Conservation (phyloP, 352 stramenopile species). For the Thalassiosira livingstoniorum region DNA sequence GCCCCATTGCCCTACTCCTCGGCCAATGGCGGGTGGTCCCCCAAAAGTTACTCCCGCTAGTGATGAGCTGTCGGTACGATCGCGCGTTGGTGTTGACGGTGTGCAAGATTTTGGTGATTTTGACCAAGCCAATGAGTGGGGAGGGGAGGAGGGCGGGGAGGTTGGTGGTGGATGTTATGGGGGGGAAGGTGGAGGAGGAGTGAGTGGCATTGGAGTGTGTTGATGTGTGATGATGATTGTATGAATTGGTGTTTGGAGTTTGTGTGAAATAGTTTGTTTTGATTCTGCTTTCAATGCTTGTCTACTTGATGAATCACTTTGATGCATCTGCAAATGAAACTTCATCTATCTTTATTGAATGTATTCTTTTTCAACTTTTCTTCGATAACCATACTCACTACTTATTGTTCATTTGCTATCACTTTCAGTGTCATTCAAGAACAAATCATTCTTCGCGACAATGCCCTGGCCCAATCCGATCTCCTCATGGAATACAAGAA, state of each 20-base stretch:
- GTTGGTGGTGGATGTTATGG: constrained; percentile 77
- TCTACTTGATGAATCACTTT: too few species aligned
- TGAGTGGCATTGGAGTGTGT: constrained; percentile 44
- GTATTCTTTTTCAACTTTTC: too few species aligned
- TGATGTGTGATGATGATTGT: constrained; percentile 7
- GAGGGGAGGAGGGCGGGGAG: constrained; percentile 72
- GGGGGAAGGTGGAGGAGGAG: constrained; percentile 52
- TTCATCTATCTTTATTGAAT: too few species aligned
- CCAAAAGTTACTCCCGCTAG: constrained; percentile 86
- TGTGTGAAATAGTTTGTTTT: too few species aligned
- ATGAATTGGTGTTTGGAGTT: too few species aligned
- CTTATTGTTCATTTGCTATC: neutral
- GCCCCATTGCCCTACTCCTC: constrained; percentile 84
- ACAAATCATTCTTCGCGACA: constrained; percentile 79
- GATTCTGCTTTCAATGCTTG: too few species aligned
- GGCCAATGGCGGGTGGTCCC: constrained; percentile 85
- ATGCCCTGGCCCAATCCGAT: constrained; percentile 77
- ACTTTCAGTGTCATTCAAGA: constrained; percentile 60
- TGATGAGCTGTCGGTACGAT: constrained; percentile 86
- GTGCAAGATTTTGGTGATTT: constrained; percentile 88
- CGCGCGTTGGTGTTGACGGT: constrained; percentile 83
- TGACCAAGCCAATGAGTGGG: constrained; percentile 86
- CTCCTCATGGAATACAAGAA: constrained; percentile 82
- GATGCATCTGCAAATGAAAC: too few species aligned
- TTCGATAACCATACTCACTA: too few species aligned